Evolutionary conservation across 495 filamentous ascomycete species (phyloP).

Genomic region (Penicillium diatomitis): DNA sequence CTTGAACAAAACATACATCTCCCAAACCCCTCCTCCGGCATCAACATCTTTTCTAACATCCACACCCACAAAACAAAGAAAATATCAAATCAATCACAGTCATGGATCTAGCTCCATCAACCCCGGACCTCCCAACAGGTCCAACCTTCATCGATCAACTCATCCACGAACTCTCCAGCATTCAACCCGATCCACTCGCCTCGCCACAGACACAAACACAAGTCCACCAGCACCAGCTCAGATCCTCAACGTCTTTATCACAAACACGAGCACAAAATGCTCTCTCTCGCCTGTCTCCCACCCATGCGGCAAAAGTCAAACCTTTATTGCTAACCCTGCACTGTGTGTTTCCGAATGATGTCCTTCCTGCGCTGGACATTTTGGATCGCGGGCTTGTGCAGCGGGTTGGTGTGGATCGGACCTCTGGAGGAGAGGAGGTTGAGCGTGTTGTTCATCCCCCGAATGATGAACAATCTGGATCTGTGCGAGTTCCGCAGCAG

Average conservation of each 20-base stretch:
- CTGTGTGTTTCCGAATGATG: constrained; percentile 43
- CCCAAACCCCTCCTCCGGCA: neutral
- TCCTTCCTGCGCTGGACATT: constrained; percentile 72
- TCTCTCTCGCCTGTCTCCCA: constrained; percentile 12
- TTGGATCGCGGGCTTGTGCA: constrained; percentile 65
- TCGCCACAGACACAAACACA: neutral
- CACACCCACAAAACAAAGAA: neutral
- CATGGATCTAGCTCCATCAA: neutral
- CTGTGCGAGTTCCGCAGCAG: too few relatives aligned
- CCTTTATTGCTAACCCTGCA: constrained; percentile 44
- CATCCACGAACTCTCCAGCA: constrained; percentile 15
- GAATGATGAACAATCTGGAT: too few relatives aligned
- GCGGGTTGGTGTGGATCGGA: constrained; percentile 14
- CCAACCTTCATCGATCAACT: constrained; percentile 22
- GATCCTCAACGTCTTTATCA: neutral
- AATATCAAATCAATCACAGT: neutral
- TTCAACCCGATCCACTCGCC: neutral
- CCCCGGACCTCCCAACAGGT: neutral
- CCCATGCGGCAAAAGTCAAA: constrained; percentile 20
- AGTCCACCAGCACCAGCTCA: constrained; percentile 2
- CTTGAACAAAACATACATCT: neutral
- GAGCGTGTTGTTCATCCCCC: too few relatives aligned
- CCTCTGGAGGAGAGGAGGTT: too few relatives aligned
- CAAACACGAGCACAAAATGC: constrained; percentile 11
- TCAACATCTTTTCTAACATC: too few relatives aligned